Evolutionary conservation across 2,329 filamentous ascomycete species (phyloP), one percentile per base, ranked within the genome.

Genomic region (Parascedosporium putredinis): DNA sequence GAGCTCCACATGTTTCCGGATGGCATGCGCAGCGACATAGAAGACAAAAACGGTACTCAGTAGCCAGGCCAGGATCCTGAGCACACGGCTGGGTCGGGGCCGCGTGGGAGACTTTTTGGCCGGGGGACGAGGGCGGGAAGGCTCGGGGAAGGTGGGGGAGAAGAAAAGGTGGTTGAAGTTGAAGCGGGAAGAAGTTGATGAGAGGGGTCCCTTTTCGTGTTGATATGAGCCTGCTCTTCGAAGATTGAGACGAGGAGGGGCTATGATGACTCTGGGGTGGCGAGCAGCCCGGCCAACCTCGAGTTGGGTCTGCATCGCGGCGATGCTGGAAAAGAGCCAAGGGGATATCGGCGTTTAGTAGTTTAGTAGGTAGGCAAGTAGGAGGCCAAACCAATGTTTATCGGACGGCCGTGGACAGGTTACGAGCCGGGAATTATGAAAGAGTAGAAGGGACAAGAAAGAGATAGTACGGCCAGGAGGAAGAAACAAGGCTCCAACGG

Each of bases 101-200:
- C 76, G 68, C 40, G 71, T 67, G 18, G 72, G 71, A 45, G 79
- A 76, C 64, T 83, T 81, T 59, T 81, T 76, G 79, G 78, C 53
- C 81, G 75, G 12, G 81, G 81, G 31, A 84, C 70, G 49, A 86
- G 72, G 12, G 79, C 81, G 10, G 84, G 86, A 46, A 89, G 75
- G 54, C 79, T 78, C 2, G 84, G 85, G 2, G 83, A 91, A 3
- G 84, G 83, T 23, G 84, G 86, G 1, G 74, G 78, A 81, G 63
- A 79, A 82, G 56, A 83, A 68, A 34, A 86, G 73, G 54, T 86
- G 79, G 58, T 82, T 82, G 65, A 84, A 81, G 63, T 68, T 79
- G 64, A 83, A 83, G 44, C 78, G 70, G 16, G 79, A 80, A 29
- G 74, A 83, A 23, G 73, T 83, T 46, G 78, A 78, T 22, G 78